Conservation (phyloP, 1,284 basidiomycete species). For the Malassezia globosa region DNA sequence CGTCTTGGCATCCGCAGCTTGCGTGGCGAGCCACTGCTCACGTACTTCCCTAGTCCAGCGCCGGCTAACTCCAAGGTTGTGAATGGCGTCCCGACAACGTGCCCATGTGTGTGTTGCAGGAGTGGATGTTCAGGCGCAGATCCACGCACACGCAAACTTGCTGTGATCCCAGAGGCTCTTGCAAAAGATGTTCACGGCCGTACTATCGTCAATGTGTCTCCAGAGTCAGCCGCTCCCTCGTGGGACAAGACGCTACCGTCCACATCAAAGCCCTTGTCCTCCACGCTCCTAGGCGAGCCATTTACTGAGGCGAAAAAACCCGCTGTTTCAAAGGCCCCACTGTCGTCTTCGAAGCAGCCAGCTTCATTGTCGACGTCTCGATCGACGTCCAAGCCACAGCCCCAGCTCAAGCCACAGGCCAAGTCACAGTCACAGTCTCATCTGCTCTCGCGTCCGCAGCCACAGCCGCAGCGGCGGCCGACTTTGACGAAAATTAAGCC, state of each 20-base stretch:
- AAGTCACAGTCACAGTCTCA: no score
- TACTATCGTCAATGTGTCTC: neutral
- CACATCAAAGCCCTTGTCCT: neutral
- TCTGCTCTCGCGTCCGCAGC: no score
- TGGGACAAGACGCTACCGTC: neutral
- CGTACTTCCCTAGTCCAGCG: constrained; percentile 11
- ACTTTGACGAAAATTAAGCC: neutral
- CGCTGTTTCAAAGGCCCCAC: no score
- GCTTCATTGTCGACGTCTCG: neutral
- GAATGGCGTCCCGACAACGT: constrained; percentile 3
- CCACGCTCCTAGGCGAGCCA: constrained; percentile 7
- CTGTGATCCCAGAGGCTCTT: constrained; percentile 5
- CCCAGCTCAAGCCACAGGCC: neutral
- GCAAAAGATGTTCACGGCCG: constrained; percentile 4
- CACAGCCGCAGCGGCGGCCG: neutral
- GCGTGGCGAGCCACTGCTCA: constrained; percentile 16
- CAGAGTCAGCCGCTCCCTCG: neutral
- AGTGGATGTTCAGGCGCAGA: constrained; percentile 12
- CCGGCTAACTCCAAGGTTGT: constrained; percentile 5
- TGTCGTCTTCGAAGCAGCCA: no score
- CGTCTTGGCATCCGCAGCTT: constrained; percentile 13
- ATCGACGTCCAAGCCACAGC: neutral
- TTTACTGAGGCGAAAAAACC: constrained; percentile 6
- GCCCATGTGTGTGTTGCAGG: constrained; percentile 18
- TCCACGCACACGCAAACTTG: constrained; percentile 5